Base-by-base conservation (phyloP, 768 basidiomycete species). In the Mycena venus region DNA sequence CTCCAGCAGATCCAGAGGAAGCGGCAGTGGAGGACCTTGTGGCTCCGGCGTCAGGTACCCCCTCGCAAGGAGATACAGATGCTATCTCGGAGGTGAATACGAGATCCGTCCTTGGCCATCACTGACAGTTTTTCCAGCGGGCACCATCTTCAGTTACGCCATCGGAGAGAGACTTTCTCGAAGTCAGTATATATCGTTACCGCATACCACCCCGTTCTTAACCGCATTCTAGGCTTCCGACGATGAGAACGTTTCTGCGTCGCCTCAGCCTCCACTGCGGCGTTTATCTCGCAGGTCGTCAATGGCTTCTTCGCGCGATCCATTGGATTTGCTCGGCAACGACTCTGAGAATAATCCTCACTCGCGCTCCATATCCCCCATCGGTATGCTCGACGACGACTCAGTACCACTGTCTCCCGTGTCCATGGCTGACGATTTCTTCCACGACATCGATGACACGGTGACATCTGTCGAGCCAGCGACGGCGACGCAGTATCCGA, bases 401-500 rank as follows among this genome's bases (percentile, higher is more conserved):
- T 55, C 25, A 29, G 56, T 47, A 49, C 29, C 44, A 34, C 5
- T n/a, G 53, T 44, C 56, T n/a, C 42, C 38, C 11, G 4, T 44
- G 14, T 38, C 42, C 32, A 10, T n/a, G 49, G 23, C 8, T 23
- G 40, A 47, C 27, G 25, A 6, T 25, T 51, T 51, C 25, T 51
- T 51, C 49, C 23, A 51, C 31, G 23, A 2, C 19, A 36, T 40
- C 21, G 23, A 15, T 29, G 25, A 47, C 21, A 25, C 40, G 58
- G n/a, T 32, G 34, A 15, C 58, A 29, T 31, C 71, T 36, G n/a
- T 25, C 8, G 38, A 72, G 34, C 21, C 49, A 17, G 14, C 12
- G 19, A 38, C 27, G 23, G 65, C 51, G 31, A 56, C 47, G 3
- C 12, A 31, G 15, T 77, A 74, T 63, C 79, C 80, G 11, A 82